phyloP scores from a whole-genome alignment of 768 basidiomycete genomes.

The Royoungia palumana region DNA sequence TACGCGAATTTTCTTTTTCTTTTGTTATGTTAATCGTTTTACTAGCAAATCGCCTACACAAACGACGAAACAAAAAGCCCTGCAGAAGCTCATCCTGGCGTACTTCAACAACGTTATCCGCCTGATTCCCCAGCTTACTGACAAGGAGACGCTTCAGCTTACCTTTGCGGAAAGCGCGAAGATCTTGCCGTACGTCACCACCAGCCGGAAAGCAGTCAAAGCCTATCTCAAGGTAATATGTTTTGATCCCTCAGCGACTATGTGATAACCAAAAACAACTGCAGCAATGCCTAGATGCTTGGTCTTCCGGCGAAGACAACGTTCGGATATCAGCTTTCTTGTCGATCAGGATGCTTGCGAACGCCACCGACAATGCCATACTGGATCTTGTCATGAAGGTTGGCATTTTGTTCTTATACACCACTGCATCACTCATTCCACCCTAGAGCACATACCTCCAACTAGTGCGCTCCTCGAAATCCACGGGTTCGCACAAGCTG shows the following conservation, averaged over 20 bases:
- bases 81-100: constrained; percentile 85
- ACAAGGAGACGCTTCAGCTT: constrained; percentile 60
- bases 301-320: constrained; percentile 78
- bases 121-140: constrained; percentile 71
- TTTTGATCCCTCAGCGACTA: background rate
- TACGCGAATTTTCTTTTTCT: constrained; percentile 37
- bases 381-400: constrained; percentile 88
- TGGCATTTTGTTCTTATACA: background rate
- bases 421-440: background rate
- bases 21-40: background rate
- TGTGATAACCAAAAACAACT: background rate
- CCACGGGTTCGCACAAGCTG: constrained; percentile 81
- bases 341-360: constrained; percentile 75
- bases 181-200: constrained; percentile 83
- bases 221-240: constrained; percentile 77
- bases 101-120: constrained; percentile 87
- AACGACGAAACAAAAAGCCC: constrained; percentile 73
- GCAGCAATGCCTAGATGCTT: constrained; percentile 78
- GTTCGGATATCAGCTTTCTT: constrained; percentile 85
- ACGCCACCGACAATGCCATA: constrained; percentile 73
- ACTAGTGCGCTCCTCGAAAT: constrained; percentile 78
- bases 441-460: constrained; percentile 82
- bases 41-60: constrained; percentile 83
- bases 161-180: constrained; percentile 85
- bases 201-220: constrained; percentile 81